Percentiles rank a stretch among this genome's conserved stretches.
Conservation (phyloP, 495 filamentous ascomycete genomes). For the Stereocaulon alpinum region DNA sequence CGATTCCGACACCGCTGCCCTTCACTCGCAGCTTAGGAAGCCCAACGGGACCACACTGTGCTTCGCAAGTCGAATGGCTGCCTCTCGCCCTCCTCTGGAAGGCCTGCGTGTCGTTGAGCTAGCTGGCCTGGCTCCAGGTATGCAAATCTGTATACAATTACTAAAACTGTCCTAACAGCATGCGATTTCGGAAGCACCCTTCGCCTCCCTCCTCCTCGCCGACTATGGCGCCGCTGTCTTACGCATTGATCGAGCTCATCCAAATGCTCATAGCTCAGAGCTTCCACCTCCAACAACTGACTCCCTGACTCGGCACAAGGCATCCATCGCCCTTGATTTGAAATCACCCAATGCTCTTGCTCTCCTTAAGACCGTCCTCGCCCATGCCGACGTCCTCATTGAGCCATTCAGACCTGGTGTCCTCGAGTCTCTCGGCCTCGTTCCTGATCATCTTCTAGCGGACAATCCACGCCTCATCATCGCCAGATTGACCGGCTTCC, state of each 20-base stretch:
- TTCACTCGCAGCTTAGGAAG: neutral
- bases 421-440: conserved; percentile 70
- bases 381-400: conserved; percentile 65
- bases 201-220: conserved; percentile 77
- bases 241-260: conserved; percentile 63
- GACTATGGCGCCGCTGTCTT: conserved; percentile 83
- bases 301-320: conserved; percentile 66
- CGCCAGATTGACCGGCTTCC: conserved; percentile 79
- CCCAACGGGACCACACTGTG: neutral
- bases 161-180: conserved; percentile 8
- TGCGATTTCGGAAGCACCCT: conserved; percentile 52
- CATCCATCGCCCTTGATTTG: conserved; percentile 66
- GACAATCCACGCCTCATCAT: conserved; percentile 71
- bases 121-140: conserved; percentile 81
- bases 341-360: conserved; percentile 51
- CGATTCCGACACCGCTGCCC: neutral
- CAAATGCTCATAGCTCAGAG: conserved; percentile 26
- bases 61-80: conserved; percentile 29
- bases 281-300: conserved; percentile 45
- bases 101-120: conserved; percentile 81
- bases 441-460: conserved; percentile 52
- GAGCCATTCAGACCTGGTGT: conserved; percentile 90
- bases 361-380: conserved; percentile 55
- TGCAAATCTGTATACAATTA: conserved; percentile 7
- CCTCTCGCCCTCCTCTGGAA: conserved; percentile 49